These are phyloP conservation scores for Phyllosticta capitalensis DNA, from an alignment of 2,329 filamentous ascomycete species.

Conservation along the genomic window DNA sequence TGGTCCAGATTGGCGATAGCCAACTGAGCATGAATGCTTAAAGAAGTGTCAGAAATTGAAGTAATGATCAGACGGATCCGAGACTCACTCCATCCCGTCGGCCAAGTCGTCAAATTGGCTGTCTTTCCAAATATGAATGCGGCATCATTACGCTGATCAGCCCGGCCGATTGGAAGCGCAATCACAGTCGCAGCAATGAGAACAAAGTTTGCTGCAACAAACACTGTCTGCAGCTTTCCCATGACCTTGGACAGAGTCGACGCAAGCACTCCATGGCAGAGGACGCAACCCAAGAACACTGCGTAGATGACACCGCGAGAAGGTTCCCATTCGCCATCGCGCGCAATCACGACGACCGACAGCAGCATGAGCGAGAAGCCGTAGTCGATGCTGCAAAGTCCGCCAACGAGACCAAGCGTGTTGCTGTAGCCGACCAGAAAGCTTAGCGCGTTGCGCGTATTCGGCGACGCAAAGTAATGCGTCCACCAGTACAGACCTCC, in stretches of 20 bases:
- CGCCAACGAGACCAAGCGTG: slow-evolving; percentile 51
- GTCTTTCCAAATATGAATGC: slow-evolving; percentile 47
- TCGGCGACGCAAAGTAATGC: slow-evolving; percentile 48
- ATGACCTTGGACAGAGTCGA: slow-evolving; percentile 46
- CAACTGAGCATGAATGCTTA: slow-evolving; percentile 53
- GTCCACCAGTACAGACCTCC: slow-evolving; percentile 53
- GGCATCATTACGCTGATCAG: slow-evolving; percentile 17
- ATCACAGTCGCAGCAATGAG: slow-evolving; percentile 49
- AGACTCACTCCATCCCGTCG: slow-evolving; percentile 20
- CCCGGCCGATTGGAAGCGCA: slow-evolving; percentile 19
- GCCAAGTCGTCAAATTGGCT: slow-evolving; percentile 49
- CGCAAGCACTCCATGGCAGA: slow-evolving; percentile 46
- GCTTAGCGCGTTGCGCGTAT: slow-evolving; percentile 47
- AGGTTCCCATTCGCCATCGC: slow-evolving; percentile 47
- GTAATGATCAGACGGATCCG: neutral
- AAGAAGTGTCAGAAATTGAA: slow-evolving; percentile 34
- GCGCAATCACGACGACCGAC: slow-evolving; percentile 48
- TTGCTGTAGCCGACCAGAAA: slow-evolving; percentile 55
- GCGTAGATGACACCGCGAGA: slow-evolving; percentile 48
- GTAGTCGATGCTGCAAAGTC: slow-evolving; percentile 53
- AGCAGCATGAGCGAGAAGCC: slow-evolving; percentile 50
- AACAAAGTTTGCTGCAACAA: slow-evolving; percentile 46
- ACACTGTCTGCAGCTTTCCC: slow-evolving; percentile 49
- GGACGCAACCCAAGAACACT: slow-evolving; percentile 46
- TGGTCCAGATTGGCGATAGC: slow-evolving; percentile 54